Evolutionary conservation across 345 rosid genomes (phyloP).

Genomic region (Pistacia vera): DNA sequence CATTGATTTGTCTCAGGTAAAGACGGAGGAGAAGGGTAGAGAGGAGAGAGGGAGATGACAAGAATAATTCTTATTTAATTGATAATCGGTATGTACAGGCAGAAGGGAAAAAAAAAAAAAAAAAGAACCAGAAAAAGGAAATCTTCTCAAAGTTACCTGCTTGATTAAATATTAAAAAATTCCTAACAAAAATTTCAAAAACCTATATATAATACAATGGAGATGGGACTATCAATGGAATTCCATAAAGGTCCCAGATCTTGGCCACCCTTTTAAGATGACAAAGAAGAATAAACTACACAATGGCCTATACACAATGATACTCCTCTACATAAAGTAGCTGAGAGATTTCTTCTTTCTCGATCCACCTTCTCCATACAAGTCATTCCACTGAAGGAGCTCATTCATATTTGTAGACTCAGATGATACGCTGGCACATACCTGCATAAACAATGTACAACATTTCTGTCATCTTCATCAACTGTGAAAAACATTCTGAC

Average conservation of each 20-base stretch:
- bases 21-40: too few species aligned
- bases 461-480: not conserved
- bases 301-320: slow-evolving; percentile 38
- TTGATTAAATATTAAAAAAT: slow-evolving; percentile 5
- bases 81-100: slow-evolving; percentile 6
- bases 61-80: not conserved
- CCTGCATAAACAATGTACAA: slow-evolving; percentile 42
- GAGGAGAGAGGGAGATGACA: not conserved
- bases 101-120: not conserved
- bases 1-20: too few species aligned
- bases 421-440: slow-evolving; percentile 95
- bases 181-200: slow-evolving; percentile 16
- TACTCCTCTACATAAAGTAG: slow-evolving; percentile 85
- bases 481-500: too few species aligned
- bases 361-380: slow-evolving; percentile 98
- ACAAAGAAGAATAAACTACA: slow-evolving; percentile 22
- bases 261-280: slow-evolving; percentile 21
- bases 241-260: slow-evolving; percentile 27
- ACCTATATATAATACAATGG: slow-evolving; percentile 44
- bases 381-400: slow-evolving; percentile 93
- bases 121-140: not conserved
- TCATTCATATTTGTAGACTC: slow-evolving; percentile 95
- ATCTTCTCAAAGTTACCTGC: slow-evolving; percentile 10
- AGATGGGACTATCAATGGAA: slow-evolving; percentile 29
- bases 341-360: slow-evolving; percentile 87